Percentiles rank a stretch among this genome's conserved stretches.
Conservation (phyloP, 129 eudicot species). For the Centrapalus pauciflorus region DNA sequence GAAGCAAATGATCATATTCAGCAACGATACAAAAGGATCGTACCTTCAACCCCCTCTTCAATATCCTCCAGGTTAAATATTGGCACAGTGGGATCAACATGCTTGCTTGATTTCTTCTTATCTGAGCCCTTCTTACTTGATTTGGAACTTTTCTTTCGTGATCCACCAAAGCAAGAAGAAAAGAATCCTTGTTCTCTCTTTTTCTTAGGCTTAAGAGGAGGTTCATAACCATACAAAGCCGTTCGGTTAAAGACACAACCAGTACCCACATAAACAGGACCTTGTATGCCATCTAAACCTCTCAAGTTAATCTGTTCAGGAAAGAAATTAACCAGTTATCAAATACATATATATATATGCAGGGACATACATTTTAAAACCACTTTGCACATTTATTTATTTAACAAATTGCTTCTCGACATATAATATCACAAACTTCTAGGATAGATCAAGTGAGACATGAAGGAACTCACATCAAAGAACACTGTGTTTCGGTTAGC, state of each 20-base stretch:
- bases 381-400: not conserved
- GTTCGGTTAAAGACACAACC: conserved; percentile 99
- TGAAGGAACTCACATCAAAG: conserved; percentile 78
- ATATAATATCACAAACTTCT: not conserved
- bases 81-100: conserved; percentile 95
- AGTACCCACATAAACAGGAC: conserved; percentile 99
- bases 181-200: conserved; percentile 73
- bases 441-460: conserved; percentile 1
- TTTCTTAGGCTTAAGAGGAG: conserved; percentile 89
- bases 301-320: conserved; percentile 84
- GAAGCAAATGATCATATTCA: not conserved
- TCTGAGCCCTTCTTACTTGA: conserved; percentile 88
- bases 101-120: conserved; percentile 91
- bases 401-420: not conserved
- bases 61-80: conserved; percentile 92
- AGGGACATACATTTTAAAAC: not conserved
- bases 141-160: conserved; percentile 64
- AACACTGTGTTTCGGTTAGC: conserved; percentile 98
- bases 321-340: conserved; percentile 1
- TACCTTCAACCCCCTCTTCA: conserved; percentile 99
- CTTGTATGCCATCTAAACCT: conserved; percentile 99
- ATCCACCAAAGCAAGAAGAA: conserved; percentile 82
- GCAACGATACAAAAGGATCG: not conserved
- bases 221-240: conserved; percentile 98
- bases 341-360: not conserved